Evolutionary conservation across 768 basidiomycete genomes (phyloP), one percentile per base, ranked within the genome.

Genomic region (Termitomyces sp.): DNA sequence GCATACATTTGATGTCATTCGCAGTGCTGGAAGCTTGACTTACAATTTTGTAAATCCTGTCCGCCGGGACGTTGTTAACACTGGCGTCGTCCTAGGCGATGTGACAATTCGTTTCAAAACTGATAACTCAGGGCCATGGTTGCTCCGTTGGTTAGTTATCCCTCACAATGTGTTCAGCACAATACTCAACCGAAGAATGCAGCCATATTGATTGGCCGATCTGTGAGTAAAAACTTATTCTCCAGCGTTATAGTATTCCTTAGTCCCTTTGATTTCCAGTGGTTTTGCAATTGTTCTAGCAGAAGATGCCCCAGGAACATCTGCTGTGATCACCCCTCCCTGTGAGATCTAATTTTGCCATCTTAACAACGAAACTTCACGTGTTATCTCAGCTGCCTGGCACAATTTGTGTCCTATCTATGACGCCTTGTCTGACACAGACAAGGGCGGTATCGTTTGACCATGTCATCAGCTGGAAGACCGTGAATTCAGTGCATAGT

Each of bases 31-130:
- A 6, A 72, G 66, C 51, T 58, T 62, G 0, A 44, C 45, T 0
- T 75, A 75, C 58, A 82, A 82, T 60, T 81, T 70, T 55, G 45
- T 61, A 6, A 66, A 74, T 57, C 73, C 73, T 3, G 68, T 73
- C 7, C 64, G 66, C 2, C 70, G 74, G 4, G 73, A 75, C 47
- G 65, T 66, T 12, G 73, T 74, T 9, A 64, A n/a, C 31, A 68
- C 59, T 48, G 72, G 70, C 1, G 61, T 59, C n/a, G 58, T 61
- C 10, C 62, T 62, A 18, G 70, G 70, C 28, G 62, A 66, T 33
- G 65, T 79, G n/a, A 80, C 77, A 2, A 74, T 87, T 54, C 77
- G 84, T 24, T 87, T 84, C 73, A 66, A 70, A 15, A 82, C 86
- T 2, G 82, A 89, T 67, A 88, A 76, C 57, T 56, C 72, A 24